Base-by-base conservation (phyloP, 2,329 filamentous ascomycete genomes). In the Penicillium nordicum region DNA sequence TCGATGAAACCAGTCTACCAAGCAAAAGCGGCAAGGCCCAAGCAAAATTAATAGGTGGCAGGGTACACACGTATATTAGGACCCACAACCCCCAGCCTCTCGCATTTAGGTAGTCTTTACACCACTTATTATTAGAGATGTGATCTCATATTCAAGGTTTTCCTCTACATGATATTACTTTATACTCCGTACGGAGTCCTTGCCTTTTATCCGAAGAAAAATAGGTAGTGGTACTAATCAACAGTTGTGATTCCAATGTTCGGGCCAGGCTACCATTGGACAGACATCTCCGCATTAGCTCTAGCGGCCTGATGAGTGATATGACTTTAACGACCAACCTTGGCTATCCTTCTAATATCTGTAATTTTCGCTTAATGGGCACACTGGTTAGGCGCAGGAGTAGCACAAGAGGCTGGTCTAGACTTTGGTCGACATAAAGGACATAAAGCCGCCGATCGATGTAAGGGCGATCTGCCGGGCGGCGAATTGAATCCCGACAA, bases 11-110 rank as follows among this genome's bases (percentile, higher is more conserved):
- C 3, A 29, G 27, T 10, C 16, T 27, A 16, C 23, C 32, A 56
- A 38, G 41, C 38, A 49, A 58, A 50, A 43, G 48, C 44, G 55
- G 50, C 38, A 54, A 54, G 30, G 23, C 51, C 29, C 51, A 54
- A 54, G 38, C 36, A 25, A 37, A 23, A 37, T 25, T 38, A 37
- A 49, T 23, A 18, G 23, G 51, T 53, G 48, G 55, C 38, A 52
- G 41, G 40, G 32, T 10, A 58, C 23, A 40, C 40, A 42, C 37
- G 12, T 37, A 32, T 30, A 50, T 53, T 34, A 30, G 3, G 50
- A 36, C 30, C 50, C 50, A 52, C 49, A 37, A 18, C 11, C 18
- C 51, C 51, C 51, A 54, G 44, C 51, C 51, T 49, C 51, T n/a
- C 29, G 36, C 27, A 25, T 49, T 41, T 34, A 32, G 29, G 30